phyloP scores from a whole-genome alignment of 2,329 filamentous ascomycete genomes.

The Chalara sp. region DNA sequence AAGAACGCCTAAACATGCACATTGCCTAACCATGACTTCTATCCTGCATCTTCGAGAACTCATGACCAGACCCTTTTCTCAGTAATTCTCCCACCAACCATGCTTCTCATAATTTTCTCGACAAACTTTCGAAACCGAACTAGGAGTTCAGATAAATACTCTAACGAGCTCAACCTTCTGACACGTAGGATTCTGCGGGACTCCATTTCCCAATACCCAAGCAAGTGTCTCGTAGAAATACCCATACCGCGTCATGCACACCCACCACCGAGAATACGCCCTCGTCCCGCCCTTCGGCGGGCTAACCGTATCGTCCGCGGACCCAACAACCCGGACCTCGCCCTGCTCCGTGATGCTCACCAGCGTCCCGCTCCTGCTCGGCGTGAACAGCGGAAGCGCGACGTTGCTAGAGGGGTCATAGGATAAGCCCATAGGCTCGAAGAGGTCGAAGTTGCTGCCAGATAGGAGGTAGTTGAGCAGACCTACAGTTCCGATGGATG shows the following conservation, averaged over 20 bases:
- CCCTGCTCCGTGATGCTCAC: conserved; percentile 34
- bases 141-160: conserved; percentile 1
- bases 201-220: conserved; percentile 32
- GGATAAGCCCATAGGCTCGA: conserved; percentile 29
- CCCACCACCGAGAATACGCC: conserved; percentile 34
- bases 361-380: conserved; percentile 15
- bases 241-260: conserved; percentile 34
- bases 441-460: conserved; percentile 22
- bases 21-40: too few species aligned
- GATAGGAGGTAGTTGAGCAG: conserved; percentile 18
- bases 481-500: conserved; percentile 16
- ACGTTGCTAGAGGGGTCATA: conserved; percentile 33
- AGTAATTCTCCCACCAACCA: too few species aligned
- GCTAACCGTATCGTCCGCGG: conserved; percentile 29
- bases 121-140: too few species aligned
- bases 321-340: conserved; percentile 32
- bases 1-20: too few species aligned
- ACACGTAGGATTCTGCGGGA: conserved; percentile 40
- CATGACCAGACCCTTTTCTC: too few species aligned
- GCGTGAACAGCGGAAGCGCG: conserved; percentile 33
- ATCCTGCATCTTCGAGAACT: too few species aligned
- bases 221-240: conserved; percentile 37
- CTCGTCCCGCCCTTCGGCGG: conserved; percentile 5
- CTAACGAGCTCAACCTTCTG: conserved; percentile 34
- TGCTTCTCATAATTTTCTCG: too few species aligned